phyloP scores from a whole-genome alignment of 2,329 filamentous ascomycete species.

The Cordyceps fumosorosea region DNA sequence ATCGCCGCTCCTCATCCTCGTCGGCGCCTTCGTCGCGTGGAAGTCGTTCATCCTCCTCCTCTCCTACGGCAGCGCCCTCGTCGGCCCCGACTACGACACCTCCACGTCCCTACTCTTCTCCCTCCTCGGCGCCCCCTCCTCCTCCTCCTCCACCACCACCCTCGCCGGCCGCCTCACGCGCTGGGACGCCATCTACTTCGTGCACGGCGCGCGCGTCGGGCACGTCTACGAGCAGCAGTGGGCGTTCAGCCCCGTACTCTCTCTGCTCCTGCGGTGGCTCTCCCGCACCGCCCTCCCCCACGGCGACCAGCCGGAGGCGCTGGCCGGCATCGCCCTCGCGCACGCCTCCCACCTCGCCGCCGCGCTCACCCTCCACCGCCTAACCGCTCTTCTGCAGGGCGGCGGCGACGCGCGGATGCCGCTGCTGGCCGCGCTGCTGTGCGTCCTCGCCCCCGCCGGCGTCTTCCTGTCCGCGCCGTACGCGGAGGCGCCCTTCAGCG shows the following conservation, averaged over 20 bases:
- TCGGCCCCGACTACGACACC: slow-evolving; percentile 69
- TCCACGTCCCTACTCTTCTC: slow-evolving; percentile 51
- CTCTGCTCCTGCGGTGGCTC: slow-evolving; percentile 34
- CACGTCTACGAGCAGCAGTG: slow-evolving; percentile 77
- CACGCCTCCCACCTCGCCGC: slow-evolving; percentile 72
- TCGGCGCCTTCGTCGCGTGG: slow-evolving; percentile 51
- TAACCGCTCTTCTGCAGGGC: slow-evolving; percentile 51
- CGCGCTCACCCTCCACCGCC: slow-evolving; percentile 62
- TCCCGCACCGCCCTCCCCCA: neutral
- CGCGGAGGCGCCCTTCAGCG: slow-evolving; percentile 71
- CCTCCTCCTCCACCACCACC: slow-evolving; percentile 18
- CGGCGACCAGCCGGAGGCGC: slow-evolving; percentile 27
- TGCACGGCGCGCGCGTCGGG: slow-evolving; percentile 54
- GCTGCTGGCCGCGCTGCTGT: slow-evolving; percentile 64
- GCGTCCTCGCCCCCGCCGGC: slow-evolving; percentile 81
- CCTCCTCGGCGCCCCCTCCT: slow-evolving; percentile 29
- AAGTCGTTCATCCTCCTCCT: slow-evolving; percentile 61
- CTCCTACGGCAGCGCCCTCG: slow-evolving; percentile 38
- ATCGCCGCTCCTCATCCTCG: slow-evolving; percentile 22
- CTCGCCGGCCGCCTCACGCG: slow-evolving; percentile 55
- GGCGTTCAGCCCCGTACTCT: slow-evolving; percentile 60
- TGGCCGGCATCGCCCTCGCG: slow-evolving; percentile 60
- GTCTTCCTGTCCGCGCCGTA: slow-evolving; percentile 86
- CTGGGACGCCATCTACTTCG: slow-evolving; percentile 79
- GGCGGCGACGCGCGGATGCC: slow-evolving; percentile 43